Evolutionary conservation across 2,329 filamentous ascomycete species (phyloP).

Genomic region (Neurospora sp.): DNA sequence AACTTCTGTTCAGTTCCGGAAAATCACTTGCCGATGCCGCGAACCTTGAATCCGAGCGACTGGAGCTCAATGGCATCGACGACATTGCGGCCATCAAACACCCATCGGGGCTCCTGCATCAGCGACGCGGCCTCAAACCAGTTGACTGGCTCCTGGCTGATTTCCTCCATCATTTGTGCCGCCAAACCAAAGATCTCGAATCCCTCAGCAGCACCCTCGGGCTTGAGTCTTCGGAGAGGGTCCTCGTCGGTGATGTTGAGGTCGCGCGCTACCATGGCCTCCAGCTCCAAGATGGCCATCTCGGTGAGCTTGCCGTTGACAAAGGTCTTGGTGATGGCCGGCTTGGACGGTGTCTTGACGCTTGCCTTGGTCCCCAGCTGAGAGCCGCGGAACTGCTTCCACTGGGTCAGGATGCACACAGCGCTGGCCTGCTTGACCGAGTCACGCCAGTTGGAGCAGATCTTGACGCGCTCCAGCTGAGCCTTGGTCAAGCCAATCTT

Average conservation of each 20-base stretch:
- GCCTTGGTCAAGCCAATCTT: constrained; percentile 20
- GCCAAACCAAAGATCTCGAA: constrained; percentile 1
- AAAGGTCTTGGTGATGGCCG: background rate
- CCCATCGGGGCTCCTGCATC: constrained; percentile 18
- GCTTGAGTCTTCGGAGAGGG: constrained; percentile 14
- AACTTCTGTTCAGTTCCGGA: background rate
- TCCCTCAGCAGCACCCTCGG: constrained; percentile 3
- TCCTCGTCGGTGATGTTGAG: constrained; percentile 9
- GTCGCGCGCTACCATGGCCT: constrained; percentile 12
- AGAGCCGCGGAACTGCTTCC: constrained; percentile 37
- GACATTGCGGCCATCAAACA: constrained; percentile 18
- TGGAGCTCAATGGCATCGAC: constrained; percentile 13
- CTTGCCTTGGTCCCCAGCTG: constrained; percentile 8
- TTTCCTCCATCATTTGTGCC: background rate
- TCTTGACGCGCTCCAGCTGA: constrained; percentile 23
- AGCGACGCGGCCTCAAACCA: constrained; percentile 14
- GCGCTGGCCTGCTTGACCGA: constrained; percentile 36
- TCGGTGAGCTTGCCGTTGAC: constrained; percentile 13
- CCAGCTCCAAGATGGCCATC: constrained; percentile 20
- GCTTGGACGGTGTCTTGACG: background rate
- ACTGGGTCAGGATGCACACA: constrained; percentile 41
- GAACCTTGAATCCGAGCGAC: constrained; percentile 13
- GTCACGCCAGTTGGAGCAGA: constrained; percentile 31
- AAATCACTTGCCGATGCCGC: constrained; percentile 13
- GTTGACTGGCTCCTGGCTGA: constrained; percentile 11